A percentile compares a stretch with the other conserved stretches of the same genome.
These are phyloP conservation scores for Phytophthora vignae DNA, from an alignment of 352 stramenopile genomes.

Conservation along the genomic window DNA sequence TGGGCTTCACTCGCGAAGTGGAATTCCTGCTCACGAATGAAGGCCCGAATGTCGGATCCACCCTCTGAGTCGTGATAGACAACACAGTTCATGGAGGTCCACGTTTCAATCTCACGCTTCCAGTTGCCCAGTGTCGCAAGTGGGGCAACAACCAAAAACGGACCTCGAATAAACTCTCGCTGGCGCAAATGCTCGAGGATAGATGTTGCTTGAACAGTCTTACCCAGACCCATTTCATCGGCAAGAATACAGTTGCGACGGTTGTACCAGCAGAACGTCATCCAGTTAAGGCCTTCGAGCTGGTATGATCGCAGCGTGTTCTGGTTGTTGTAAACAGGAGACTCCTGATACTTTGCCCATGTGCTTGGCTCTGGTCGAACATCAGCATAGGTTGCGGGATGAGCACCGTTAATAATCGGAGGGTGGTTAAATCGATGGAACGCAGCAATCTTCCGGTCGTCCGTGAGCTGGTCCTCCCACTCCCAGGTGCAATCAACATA, in stretches of 20 bases:
- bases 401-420: slow-evolving; percentile 84
- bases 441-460: slow-evolving; percentile 90
- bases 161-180: slow-evolving; percentile 92
- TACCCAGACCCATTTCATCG: slow-evolving; percentile 92
- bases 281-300: slow-evolving; percentile 98
- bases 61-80: slow-evolving; percentile 98
- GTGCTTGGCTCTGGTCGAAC: slow-evolving; percentile 76
- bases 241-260: slow-evolving; percentile 93
- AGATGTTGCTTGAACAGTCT: slow-evolving; percentile 92
- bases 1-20: slow-evolving; percentile 92
- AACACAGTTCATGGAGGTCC: slow-evolving; percentile 99
- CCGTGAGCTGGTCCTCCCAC: slow-evolving; percentile 89
- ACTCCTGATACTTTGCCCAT: slow-evolving; percentile 91
- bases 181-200: slow-evolving; percentile 96
- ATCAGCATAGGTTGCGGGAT: slow-evolving; percentile 85
- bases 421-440: slow-evolving; percentile 90
- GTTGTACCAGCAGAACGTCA: slow-evolving; percentile 99
- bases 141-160: slow-evolving; percentile 99
- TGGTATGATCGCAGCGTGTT: slow-evolving; percentile 98
- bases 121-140: slow-evolving; percentile 99
- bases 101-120: slow-evolving; percentile 98
- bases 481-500: slow-evolving; percentile 93
- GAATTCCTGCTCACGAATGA: slow-evolving; percentile 98
- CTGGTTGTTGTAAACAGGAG: slow-evolving; percentile 93
- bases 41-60: slow-evolving; percentile 89